phyloP scores from a whole-genome alignment of 768 basidiomycete species.

The Boletus subparvulus region DNA sequence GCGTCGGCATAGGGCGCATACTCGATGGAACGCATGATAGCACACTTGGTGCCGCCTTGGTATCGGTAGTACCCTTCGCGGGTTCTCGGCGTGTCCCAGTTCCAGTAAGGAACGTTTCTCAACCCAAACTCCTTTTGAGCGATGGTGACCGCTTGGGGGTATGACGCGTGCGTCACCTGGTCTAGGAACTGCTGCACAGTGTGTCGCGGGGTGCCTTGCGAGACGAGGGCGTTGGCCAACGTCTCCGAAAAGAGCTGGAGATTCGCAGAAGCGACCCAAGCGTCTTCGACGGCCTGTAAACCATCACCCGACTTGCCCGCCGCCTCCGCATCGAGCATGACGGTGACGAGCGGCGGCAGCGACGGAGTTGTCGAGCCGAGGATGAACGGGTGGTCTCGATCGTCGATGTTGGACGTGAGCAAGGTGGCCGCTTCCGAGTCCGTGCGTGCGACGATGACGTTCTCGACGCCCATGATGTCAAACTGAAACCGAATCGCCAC shows the following conservation, averaged over 20 bases:
- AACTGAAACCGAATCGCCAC: constrained; percentile 96
- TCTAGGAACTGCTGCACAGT: constrained; percentile 61
- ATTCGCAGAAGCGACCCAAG: constrained; percentile 78
- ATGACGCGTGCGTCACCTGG: constrained; percentile 66
- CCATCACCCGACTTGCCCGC: constrained; percentile 75
- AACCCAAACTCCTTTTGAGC: constrained; percentile 81
- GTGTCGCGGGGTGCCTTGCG: constrained; percentile 50
- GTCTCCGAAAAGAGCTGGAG: constrained; percentile 76
- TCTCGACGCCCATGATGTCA: constrained; percentile 98
- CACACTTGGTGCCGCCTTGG: constrained; percentile 94
- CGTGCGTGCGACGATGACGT: constrained; percentile 89
- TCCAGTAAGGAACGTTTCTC: constrained; percentile 77
- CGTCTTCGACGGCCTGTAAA: constrained; percentile 85
- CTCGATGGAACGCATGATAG: constrained; percentile 86
- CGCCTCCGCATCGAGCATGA: constrained; percentile 85
- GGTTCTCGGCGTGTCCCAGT: constrained; percentile 93
- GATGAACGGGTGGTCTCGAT: constrained; percentile 97
- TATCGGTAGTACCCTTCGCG: constrained; percentile 97
- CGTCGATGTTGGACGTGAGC: constrained; percentile 94
- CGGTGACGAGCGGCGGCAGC: constrained; percentile 65
- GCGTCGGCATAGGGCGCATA: constrained; percentile 93
- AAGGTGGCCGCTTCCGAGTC: constrained; percentile 98
- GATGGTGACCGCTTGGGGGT: constrained; percentile 65
- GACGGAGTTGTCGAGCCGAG: constrained; percentile 83
- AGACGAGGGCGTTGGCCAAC: constrained; percentile 64